phyloP scores from a whole-genome alignment of 1,284 basidiomycete genomes.

The Sporisorium iseilematis-ciliati region DNA sequence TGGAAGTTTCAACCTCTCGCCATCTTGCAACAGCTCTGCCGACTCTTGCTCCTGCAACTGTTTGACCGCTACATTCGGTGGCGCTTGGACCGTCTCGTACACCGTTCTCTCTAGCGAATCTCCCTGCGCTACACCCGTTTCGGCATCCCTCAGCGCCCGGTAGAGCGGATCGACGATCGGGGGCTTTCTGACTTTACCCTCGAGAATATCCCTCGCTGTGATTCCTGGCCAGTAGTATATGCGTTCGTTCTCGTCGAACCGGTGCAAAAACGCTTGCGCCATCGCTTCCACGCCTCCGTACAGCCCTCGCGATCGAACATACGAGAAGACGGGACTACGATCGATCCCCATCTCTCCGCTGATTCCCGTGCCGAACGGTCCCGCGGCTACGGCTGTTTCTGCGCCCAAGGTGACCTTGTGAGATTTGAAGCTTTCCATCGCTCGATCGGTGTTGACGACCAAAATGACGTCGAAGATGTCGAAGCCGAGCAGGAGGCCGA shows the following conservation, averaged over 20 bases:
- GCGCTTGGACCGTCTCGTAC: conserved; percentile 47
- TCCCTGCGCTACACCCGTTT: conserved; percentile 73
- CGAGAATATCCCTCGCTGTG: conserved; percentile 61
- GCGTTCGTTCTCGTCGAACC: conserved; percentile 68
- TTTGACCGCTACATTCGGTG: conserved; percentile 34
- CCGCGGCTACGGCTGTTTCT: conserved; percentile 73
- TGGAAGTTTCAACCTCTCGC: conserved; percentile 62
- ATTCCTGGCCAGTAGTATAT: conserved; percentile 68
- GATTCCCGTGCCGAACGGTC: conserved; percentile 73
- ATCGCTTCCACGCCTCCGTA: conserved; percentile 69
- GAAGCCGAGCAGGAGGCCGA: conserved; percentile 62
- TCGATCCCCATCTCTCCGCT: conserved; percentile 72
- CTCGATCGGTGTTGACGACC: conserved; percentile 72
- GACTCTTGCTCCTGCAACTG: conserved; percentile 36
- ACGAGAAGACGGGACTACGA: conserved; percentile 64
- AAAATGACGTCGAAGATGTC: conserved; percentile 68
- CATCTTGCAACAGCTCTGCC: conserved; percentile 57
- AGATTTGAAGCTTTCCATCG: conserved; percentile 72
- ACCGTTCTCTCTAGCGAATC: conserved; percentile 63
- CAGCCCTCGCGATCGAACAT: conserved; percentile 67
- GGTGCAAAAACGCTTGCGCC: conserved; percentile 59
- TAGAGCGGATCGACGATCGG: conserved; percentile 71
- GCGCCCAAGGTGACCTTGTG: conserved; percentile 74
- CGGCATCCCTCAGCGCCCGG: conserved; percentile 73
- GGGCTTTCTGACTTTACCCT: conserved; percentile 69